These are phyloP conservation scores for Candida silvatica DNA, from an alignment of 805 yeast species.

Conservation along the genomic window DNA sequence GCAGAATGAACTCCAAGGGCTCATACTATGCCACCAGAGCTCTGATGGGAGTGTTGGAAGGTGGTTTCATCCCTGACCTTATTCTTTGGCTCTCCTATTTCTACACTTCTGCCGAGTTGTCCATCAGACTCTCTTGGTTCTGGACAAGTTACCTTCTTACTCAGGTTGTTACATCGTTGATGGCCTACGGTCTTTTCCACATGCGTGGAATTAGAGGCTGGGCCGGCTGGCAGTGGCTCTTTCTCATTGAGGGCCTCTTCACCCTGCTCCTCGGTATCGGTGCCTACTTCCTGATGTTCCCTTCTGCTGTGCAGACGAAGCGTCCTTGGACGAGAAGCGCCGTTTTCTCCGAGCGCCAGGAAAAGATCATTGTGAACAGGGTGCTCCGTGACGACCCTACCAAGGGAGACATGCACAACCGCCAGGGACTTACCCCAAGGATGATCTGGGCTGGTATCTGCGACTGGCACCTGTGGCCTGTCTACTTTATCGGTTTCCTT, in stretches of 20 bases:
- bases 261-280: slow-evolving; percentile 45
- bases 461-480: slow-evolving; percentile 51
- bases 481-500: slow-evolving; percentile 39
- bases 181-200: slow-evolving; percentile 42
- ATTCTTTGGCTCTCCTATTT: slow-evolving; percentile 60
- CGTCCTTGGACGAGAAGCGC: slow-evolving; percentile 20
- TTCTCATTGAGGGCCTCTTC: slow-evolving; percentile 52
- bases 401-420: slow-evolving; percentile 57
- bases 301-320: slow-evolving; percentile 24
- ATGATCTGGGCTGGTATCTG: slow-evolving; percentile 30
- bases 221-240: slow-evolving; percentile 60
- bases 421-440: slow-evolving; percentile 38
- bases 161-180: slow-evolving; percentile 33
- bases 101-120: slow-evolving; percentile 49
- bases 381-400: slow-evolving; percentile 56
- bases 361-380: slow-evolving; percentile 48
- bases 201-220: slow-evolving; percentile 38
- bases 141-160: slow-evolving; percentile 49
- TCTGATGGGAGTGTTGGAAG: slow-evolving; percentile 50
- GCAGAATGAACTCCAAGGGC: slow-evolving; percentile 33
- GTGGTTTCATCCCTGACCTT: slow-evolving; percentile 63
- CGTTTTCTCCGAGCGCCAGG: slow-evolving; percentile 45
- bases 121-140: slow-evolving; percentile 50
- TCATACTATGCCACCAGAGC: slow-evolving; percentile 42
- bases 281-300: slow-evolving; percentile 23